Evolutionary conservation across 352 stramenopile genomes (phyloP).

Genomic region (Globisporangium polare): DNA sequence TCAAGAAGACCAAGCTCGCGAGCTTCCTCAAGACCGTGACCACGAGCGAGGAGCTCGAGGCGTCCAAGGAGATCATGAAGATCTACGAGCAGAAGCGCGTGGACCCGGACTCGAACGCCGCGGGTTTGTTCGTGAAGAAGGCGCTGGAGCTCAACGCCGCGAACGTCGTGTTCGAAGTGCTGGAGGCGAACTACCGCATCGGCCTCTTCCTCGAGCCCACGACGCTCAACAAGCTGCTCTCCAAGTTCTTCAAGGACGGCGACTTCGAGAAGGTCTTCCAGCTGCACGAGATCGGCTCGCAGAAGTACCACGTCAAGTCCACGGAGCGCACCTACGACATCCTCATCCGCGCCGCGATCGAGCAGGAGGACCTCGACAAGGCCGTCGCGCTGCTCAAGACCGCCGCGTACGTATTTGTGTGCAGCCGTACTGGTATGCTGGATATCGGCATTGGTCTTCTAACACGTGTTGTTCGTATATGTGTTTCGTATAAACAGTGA

Average conservation of each 20-base stretch:
- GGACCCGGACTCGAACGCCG: constrained; percentile 73
- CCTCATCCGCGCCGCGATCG: constrained; percentile 73
- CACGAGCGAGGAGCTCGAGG: constrained; percentile 74
- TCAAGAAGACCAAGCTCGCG: constrained; percentile 82
- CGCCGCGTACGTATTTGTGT: constrained; percentile 59
- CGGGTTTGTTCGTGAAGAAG: constrained; percentile 79
- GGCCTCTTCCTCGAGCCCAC: constrained; percentile 74
- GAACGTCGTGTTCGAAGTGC: constrained; percentile 71
- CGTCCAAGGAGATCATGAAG: constrained; percentile 84
- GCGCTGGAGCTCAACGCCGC: constrained; percentile 70
- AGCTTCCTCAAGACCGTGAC: constrained; percentile 83
- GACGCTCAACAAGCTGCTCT: constrained; percentile 81
- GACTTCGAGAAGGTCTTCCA: constrained; percentile 77
- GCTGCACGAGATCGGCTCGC: constrained; percentile 70
- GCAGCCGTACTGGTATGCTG: too few species aligned
- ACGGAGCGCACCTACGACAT: constrained; percentile 84
- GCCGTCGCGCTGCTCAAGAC: constrained; percentile 69
- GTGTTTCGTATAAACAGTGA: constrained; percentile 27
- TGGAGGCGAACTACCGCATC: constrained; percentile 81
- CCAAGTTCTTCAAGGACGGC: constrained; percentile 77
- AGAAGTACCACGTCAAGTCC: constrained; percentile 82
- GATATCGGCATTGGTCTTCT: too few species aligned
- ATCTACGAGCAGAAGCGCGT: constrained; percentile 86
- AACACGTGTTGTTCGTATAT: too few species aligned
- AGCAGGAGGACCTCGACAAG: constrained; percentile 71